Evolutionary conservation across 176 grass and related monocot species (phyloP), one percentile per base, ranked within the genome.

Genomic region (Elaeis guineensis): DNA sequence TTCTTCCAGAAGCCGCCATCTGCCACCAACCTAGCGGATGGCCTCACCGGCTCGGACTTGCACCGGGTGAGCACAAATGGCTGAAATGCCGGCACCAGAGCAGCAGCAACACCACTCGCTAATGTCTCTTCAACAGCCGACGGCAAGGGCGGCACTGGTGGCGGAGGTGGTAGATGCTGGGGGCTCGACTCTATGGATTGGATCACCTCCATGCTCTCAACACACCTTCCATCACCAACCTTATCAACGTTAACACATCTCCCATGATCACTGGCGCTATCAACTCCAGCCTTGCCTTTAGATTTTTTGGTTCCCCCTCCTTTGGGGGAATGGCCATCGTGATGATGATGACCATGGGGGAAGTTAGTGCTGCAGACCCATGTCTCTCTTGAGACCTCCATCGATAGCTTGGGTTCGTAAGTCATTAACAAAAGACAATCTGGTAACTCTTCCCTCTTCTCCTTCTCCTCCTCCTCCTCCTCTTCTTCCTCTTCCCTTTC

Each of bases 1-100:
- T 97, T 87, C 73, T 97, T 97, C 93, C 93, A 97, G 65, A 97
- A 97, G 63, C 93, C 91, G 0, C 81, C 78, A 30, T 97, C 84
- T 0, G 84, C 84, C 5, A 79, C 81, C 55, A 89, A 55, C n/a
- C 76, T 77, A 0, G 76, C 78, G 0, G 93, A 89, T 1, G 87
- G 85, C 50, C 87, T 85, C 81, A 86, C 29, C 0, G 93, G 93
- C 76, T 98, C 93, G 0, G 93, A 98, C 39, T 98, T 92, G 72
- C 93, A 98, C 19, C 93, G 74, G 65, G 90, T 86, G 54, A 98
- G 70, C 50, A 86, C 79, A n/a, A 98, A 83, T 1, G 93, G 93
- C 0, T 80, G 84, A 3, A 89, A 98, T 0, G 53, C 50, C 16
- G 79, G 63, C 24, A 65, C 62, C 4, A 66, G 51, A 3, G 78